These are phyloP conservation scores for Anisodus acutangulus DNA, from an alignment of 257 asterid species.

Conservation along the genomic window DNA sequence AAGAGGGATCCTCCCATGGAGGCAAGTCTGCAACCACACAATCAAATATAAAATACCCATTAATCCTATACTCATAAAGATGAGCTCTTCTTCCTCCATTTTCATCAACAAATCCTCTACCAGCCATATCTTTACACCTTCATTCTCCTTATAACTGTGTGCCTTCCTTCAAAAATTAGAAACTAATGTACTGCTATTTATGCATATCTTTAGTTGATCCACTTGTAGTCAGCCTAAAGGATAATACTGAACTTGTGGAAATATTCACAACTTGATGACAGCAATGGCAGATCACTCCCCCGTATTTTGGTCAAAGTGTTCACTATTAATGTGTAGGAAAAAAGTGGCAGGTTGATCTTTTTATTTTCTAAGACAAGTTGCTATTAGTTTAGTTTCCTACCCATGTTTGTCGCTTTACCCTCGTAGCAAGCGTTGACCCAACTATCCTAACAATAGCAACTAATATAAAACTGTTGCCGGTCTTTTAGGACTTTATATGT, in stretches of 20 bases:
- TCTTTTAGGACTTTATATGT: background rate
- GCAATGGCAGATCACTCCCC: background rate
- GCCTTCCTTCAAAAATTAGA: background rate
- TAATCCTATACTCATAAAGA: constrained; percentile 69
- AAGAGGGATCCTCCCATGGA: constrained; percentile 86
- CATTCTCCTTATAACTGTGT: background rate
- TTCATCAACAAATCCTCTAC: constrained; percentile 53
- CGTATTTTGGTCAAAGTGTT: background rate
- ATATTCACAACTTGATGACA: background rate
- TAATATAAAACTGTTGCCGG: background rate
- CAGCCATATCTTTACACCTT: constrained; percentile 56
- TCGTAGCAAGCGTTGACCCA: background rate
- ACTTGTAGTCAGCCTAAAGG: constrained; percentile 13
- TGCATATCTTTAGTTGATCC: constrained; percentile 8
- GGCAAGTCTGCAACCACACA: constrained; percentile 85
- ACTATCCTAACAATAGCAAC: background rate
- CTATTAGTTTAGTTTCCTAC: background rate
- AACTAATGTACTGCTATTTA: constrained; percentile 8
- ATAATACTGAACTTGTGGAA: background rate
- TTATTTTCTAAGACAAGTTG: constrained; percentile 23
- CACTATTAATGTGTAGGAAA: background rate
- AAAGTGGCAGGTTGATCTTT: background rate
- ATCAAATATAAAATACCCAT: constrained; percentile 67
- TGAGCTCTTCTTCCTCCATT: constrained; percentile 64
- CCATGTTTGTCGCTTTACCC: background rate